Conservation (phyloP, 192 early-diverging fungal species). For the Diversispora eburnea region DNA sequence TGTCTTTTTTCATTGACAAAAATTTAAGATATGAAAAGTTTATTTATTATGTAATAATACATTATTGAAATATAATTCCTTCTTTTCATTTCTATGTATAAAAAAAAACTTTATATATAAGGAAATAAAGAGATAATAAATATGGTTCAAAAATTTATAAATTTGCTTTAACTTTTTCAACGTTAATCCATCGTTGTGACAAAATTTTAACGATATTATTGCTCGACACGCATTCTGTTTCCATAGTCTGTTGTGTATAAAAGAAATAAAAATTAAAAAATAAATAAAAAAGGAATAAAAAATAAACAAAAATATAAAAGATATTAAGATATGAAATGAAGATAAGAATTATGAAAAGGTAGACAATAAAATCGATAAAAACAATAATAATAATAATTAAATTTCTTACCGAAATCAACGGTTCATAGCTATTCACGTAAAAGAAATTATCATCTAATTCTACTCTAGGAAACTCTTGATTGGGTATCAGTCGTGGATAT, state of each 20-base stretch:
- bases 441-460: slow-evolving; percentile 37
- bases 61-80: no score
- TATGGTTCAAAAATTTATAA: no score
- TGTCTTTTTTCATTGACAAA: no score
- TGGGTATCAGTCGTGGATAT: slow-evolving; percentile 51
- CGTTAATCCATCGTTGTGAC: slow-evolving; percentile 28
- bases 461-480: slow-evolving; percentile 29
- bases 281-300: slow-evolving; percentile 26
- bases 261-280: no score
- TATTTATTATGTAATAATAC: no score
- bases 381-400: not conserved
- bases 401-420: slow-evolving; percentile 48
- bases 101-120: no score
- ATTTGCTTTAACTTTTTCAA: no score
- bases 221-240: slow-evolving; percentile 56
- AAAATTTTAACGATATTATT: slow-evolving; percentile 57
- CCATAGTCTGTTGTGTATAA: slow-evolving; percentile 48
- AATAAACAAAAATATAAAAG: not conserved
- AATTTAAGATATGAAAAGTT: no score
- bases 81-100: no score
- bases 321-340: not conserved
- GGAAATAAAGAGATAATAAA: no score
- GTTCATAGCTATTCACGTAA: slow-evolving; percentile 61
- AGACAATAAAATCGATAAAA: slow-evolving; percentile 9
- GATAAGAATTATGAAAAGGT: not conserved